Conservation (phyloP, 495 filamentous ascomycete genomes). For the Massariosphaeria phaeospora region DNA sequence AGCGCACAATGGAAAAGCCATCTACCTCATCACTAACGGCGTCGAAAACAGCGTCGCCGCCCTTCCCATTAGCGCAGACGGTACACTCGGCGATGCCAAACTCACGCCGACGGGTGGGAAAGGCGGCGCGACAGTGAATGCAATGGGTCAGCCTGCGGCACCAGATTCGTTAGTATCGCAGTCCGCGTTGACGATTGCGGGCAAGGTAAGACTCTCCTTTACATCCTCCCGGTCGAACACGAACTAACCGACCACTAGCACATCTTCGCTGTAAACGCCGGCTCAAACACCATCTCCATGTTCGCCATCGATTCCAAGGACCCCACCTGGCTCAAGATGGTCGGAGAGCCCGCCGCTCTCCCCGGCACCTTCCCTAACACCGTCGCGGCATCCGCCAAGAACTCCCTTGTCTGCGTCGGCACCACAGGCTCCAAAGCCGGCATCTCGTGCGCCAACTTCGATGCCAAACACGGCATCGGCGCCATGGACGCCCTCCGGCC, state of each 20-base stretch:
- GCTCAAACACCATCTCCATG: conserved; percentile 54
- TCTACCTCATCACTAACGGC: conserved; percentile 35
- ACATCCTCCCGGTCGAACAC: neutral
- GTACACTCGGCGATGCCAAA: conserved; percentile 25
- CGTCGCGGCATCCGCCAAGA: conserved; percentile 48
- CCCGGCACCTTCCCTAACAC: conserved; percentile 56
- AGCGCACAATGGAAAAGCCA: conserved; percentile 16
- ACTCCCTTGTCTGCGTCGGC: conserved; percentile 51
- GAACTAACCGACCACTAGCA: conserved; percentile 11
- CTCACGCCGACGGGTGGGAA: conserved; percentile 29
- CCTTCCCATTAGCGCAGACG: conserved; percentile 23
- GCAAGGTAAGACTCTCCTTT: conserved; percentile 38
- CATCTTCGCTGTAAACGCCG: conserved; percentile 58
- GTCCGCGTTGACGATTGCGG: conserved; percentile 46
- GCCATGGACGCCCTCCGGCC: conserved; percentile 44
- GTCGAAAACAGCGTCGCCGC: conserved; percentile 33
- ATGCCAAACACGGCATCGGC: conserved; percentile 37
- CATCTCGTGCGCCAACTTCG: conserved; percentile 49
- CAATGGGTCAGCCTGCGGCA: conserved; percentile 15
- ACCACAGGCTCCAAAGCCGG: conserved; percentile 51
- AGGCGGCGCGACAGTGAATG: conserved; percentile 33
- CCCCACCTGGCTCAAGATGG: conserved; percentile 44
- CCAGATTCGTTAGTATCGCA: conserved; percentile 54
- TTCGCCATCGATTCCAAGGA: conserved; percentile 47
- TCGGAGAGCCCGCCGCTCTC: conserved; percentile 44